These are phyloP conservation scores for Chlorella sp. DNA, from an alignment of 139 green algal genomes.

Conservation along the genomic window DNA sequence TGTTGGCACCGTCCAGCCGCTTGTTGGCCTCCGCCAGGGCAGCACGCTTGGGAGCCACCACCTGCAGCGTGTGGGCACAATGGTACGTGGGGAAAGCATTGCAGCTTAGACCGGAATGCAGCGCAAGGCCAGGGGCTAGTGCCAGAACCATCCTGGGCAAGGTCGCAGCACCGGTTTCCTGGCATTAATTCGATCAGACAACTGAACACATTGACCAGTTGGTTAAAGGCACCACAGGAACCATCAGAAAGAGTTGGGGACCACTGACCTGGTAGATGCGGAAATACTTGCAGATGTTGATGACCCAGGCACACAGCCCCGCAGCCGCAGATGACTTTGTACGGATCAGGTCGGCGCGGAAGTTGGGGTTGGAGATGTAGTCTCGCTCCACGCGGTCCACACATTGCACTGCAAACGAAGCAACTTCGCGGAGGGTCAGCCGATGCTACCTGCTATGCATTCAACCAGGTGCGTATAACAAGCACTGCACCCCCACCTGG, in stretches of 20 bases:
- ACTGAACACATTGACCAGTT: too few species aligned
- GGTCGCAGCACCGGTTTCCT: too few species aligned
- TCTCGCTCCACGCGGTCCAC: slow-evolving; percentile 68
- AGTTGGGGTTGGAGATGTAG: slow-evolving; percentile 81
- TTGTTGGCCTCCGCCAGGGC: slow-evolving; percentile 87
- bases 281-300: slow-evolving; percentile 97
- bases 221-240: too few species aligned
- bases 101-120: too few species aligned
- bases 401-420: slow-evolving; percentile 13
- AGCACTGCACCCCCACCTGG: slow-evolving; percentile 42
- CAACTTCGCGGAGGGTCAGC: not conserved
- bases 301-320: slow-evolving; percentile 90
- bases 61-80: slow-evolving; percentile 45
- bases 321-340: slow-evolving; percentile 90
- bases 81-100: too few species aligned
- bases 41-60: slow-evolving; percentile 91
- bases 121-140: too few species aligned
- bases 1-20: slow-evolving; percentile 85
- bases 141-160: too few species aligned
- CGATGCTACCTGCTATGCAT: too few species aligned
- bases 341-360: slow-evolving; percentile 85
- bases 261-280: slow-evolving; percentile 87
- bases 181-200: too few species aligned
- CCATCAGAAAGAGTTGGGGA: too few species aligned
- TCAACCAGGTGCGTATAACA: not conserved